These are phyloP conservation scores for Sordariomycetes sp. DNA, from an alignment of 2,329 filamentous ascomycete genomes.

Conservation along the genomic window DNA sequence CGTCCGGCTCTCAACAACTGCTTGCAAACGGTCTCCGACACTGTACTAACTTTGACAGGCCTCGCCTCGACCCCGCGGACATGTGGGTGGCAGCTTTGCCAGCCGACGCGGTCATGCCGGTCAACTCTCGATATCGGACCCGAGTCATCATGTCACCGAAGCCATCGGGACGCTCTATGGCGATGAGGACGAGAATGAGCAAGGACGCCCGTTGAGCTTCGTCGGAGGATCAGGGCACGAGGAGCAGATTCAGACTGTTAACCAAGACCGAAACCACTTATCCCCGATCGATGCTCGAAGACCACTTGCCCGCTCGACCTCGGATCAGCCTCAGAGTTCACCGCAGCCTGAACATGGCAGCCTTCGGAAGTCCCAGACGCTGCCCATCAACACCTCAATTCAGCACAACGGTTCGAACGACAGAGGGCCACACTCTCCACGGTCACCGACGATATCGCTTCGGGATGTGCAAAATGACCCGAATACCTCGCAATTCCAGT, in stretches of 20 bases:
- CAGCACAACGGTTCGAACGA: slow-evolving; percentile 31
- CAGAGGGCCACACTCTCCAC: slow-evolving; percentile 28
- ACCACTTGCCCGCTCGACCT: slow-evolving; percentile 33
- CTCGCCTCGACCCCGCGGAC: slow-evolving; percentile 46
- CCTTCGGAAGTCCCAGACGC: slow-evolving; percentile 33
- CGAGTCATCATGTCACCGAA: slow-evolving; percentile 89
- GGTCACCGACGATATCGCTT: slow-evolving; percentile 43
- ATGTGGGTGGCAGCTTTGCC: slow-evolving; percentile 47
- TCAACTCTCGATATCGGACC: slow-evolving; percentile 68
- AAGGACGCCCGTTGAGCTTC: slow-evolving; percentile 64
- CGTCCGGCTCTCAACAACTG: too few species aligned
- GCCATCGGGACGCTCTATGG: slow-evolving; percentile 88
- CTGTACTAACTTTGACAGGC: slow-evolving; percentile 27
- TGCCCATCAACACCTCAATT: slow-evolving; percentile 26
- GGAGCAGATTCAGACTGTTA: slow-evolving; percentile 34
- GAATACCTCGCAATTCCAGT: slow-evolving; percentile 59
- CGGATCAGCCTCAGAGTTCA: slow-evolving; percentile 28
- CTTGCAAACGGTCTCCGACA: neutral
- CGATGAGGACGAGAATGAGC: slow-evolving; percentile 55
- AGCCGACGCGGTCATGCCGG: slow-evolving; percentile 49
- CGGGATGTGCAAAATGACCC: slow-evolving; percentile 52
- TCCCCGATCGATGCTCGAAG: slow-evolving; percentile 19
- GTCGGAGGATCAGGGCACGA: slow-evolving; percentile 46
- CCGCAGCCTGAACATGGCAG: slow-evolving; percentile 16
- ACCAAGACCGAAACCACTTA: slow-evolving; percentile 19